Conservation (phyloP, 2,329 filamentous ascomycete genomes). For the Aspergillus sp. region DNA sequence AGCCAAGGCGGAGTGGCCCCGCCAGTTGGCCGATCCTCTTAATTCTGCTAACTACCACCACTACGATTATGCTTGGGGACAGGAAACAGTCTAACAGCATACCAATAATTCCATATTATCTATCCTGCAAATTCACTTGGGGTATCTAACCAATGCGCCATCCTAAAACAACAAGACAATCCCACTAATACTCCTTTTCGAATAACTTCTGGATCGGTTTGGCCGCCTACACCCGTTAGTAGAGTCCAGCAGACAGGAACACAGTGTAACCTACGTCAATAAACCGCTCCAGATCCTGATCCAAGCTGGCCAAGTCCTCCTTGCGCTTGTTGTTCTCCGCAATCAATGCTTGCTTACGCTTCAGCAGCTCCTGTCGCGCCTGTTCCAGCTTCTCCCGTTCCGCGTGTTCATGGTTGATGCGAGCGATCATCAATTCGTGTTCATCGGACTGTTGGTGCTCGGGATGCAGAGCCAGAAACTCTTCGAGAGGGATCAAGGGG, state of each 20-base stretch:
- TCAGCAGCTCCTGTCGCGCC: slow-evolving; percentile 74
- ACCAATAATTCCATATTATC: background rate
- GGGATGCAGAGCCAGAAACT: slow-evolving; percentile 76
- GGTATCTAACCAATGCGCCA: slow-evolving; percentile 22
- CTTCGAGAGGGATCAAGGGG: slow-evolving; percentile 78
- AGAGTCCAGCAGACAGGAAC: slow-evolving; percentile 1
- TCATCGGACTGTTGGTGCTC: slow-evolving; percentile 73
- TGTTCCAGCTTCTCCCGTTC: slow-evolving; percentile 85
- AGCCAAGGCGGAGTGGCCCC: slow-evolving; percentile 6
- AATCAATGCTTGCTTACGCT: slow-evolving; percentile 69
- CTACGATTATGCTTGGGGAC: background rate
- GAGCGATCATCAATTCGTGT: slow-evolving; percentile 80
- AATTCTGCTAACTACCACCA: background rate
- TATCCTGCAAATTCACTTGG: slow-evolving; percentile 7
- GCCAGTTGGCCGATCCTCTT: background rate
- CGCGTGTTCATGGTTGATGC: slow-evolving; percentile 85
- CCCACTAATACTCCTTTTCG: slow-evolving; percentile 64
- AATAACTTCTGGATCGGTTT: slow-evolving; percentile 87
- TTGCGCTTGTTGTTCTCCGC: slow-evolving; percentile 88
- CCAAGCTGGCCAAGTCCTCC: slow-evolving; percentile 86
- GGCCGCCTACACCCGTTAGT: slow-evolving; percentile 62
- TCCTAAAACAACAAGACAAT: slow-evolving; percentile 16
- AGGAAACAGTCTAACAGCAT: too few relatives aligned
- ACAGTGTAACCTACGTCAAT: slow-evolving; percentile 67
- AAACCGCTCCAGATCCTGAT: slow-evolving; percentile 90